Conservation (phyloP, 1,284 basidiomycete species). For the Pascua guehoae region DNA sequence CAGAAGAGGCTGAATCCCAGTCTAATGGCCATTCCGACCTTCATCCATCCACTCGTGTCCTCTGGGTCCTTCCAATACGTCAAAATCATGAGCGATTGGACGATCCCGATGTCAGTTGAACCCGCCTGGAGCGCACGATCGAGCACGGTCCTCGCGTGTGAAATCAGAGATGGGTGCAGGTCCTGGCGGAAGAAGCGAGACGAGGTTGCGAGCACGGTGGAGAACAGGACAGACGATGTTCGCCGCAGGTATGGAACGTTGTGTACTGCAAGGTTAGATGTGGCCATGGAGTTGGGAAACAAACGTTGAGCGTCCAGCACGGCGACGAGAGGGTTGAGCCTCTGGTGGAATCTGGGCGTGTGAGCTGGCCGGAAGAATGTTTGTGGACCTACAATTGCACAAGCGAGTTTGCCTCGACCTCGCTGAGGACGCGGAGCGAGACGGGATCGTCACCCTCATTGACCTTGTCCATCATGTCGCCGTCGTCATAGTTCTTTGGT, state of each 20-base stretch:
- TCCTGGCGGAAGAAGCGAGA: conserved; percentile 31
- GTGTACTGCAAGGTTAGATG: conserved; percentile 24
- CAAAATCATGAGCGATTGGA: conserved; percentile 37
- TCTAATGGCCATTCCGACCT: conserved; percentile 31
- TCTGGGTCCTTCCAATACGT: conserved; percentile 40
- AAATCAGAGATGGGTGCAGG: conserved; percentile 23
- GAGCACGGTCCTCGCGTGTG: conserved; percentile 31
- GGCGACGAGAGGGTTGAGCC: conserved; percentile 30
- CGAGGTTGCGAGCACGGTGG: conserved; percentile 29
- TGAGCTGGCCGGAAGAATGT: background rate
- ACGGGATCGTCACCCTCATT: conserved; percentile 25
- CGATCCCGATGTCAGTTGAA: conserved; percentile 25
- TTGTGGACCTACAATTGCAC: conserved; percentile 22
- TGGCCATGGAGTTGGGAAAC: background rate
- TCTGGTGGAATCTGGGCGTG: conserved; percentile 24
- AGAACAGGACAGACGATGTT: conserved; percentile 31
- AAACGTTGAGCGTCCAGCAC: conserved; percentile 27
- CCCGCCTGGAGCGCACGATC: conserved; percentile 32
- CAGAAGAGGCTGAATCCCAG: conserved; percentile 34
- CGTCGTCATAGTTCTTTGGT: background rate
- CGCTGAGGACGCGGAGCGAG: conserved; percentile 23
- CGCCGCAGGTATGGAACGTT: conserved; percentile 29
- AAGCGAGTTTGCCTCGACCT: conserved; percentile 26
- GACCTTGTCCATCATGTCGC: background rate
- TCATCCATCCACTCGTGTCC: conserved; percentile 31